A percentile compares a stretch with the other conserved stretches of the same genome.
phyloP scores from a whole-genome alignment of 129 eudicot genomes.

The Tagetes erecta region DNA sequence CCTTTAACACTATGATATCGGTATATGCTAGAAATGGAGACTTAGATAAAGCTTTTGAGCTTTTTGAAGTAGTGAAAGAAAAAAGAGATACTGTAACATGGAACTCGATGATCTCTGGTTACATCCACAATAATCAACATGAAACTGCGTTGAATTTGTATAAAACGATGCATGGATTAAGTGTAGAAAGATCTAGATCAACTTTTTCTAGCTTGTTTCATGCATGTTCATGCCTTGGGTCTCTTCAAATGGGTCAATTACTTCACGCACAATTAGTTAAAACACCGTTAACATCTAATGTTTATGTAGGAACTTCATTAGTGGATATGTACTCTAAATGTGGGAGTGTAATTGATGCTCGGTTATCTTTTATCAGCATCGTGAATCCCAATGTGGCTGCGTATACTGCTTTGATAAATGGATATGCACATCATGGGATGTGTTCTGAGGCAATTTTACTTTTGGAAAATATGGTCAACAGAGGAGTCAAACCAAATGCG shows the following conservation, averaged over 20 bases:
- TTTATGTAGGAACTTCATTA: constrained; percentile 67
- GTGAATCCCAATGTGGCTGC: constrained; percentile 67
- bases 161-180: constrained; percentile 37
- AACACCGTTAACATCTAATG: constrained; percentile 55
- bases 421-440: constrained; percentile 57
- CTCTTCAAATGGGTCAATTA: constrained; percentile 60
- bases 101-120: constrained; percentile 82
- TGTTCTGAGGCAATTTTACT: constrained; percentile 47
- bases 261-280: constrained; percentile 58
- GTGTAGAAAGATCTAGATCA: constrained; percentile 52
- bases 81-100: constrained; percentile 57
- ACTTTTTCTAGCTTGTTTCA: constrained; percentile 62
- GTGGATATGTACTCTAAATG: constrained; percentile 80
- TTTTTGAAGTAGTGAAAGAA: constrained; percentile 54
- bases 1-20: constrained; percentile 59
- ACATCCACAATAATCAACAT: constrained; percentile 52
- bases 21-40: constrained; percentile 53
- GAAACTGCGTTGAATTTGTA: constrained; percentile 55
- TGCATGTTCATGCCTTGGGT: constrained; percentile 68
- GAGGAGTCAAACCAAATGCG: constrained; percentile 52
- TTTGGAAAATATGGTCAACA: constrained; percentile 49
- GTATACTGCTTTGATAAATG: constrained; percentile 68
- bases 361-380: constrained; percentile 44
- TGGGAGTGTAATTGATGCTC: constrained; percentile 59
- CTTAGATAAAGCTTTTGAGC: constrained; percentile 58